Evolutionary conservation across 352 stramenopile species (phyloP).

Genomic region (Globisporangium takayamanum): DNA sequence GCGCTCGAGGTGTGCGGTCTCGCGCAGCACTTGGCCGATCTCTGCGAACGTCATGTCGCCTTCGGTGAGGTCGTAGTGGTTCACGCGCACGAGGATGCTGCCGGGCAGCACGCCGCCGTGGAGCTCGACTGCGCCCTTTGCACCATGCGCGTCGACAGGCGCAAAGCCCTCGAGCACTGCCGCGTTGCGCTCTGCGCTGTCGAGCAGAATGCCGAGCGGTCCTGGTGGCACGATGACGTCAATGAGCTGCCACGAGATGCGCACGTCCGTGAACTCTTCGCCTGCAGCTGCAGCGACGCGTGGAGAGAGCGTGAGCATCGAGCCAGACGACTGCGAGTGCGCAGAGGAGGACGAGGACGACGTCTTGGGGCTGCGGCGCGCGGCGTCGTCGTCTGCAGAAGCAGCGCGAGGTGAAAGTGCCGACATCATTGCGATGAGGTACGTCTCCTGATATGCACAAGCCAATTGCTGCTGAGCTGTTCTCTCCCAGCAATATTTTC

Average conservation of each 20-base stretch:
- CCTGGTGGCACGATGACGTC: constrained; percentile 46
- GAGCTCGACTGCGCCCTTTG: constrained; percentile 36
- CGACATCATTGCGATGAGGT: no score
- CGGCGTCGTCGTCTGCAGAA: no score
- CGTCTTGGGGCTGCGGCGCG: no score
- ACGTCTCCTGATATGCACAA: no score
- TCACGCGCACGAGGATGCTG: constrained; percentile 49
- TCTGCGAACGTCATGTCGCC: constrained; percentile 41
- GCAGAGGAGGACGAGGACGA: constrained; percentile 1
- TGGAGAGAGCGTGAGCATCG: neutral
- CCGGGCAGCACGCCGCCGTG: constrained; percentile 32
- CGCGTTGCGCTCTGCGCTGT: constrained; percentile 26
- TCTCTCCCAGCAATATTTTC: no score
- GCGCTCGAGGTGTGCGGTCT: constrained; percentile 46
- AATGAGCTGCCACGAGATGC: constrained; percentile 18
- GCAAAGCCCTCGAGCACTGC: constrained; percentile 67
- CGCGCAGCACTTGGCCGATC: constrained; percentile 49
- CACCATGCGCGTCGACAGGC: constrained; percentile 30
- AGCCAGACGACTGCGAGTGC: constrained; percentile 7
- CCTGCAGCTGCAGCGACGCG: constrained; percentile 6
- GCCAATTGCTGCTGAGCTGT: no score
- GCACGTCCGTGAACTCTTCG: constrained; percentile 9
- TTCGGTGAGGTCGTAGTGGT: constrained; percentile 49
- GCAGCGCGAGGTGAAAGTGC: no score
- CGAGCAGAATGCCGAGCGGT: constrained; percentile 63